These are phyloP conservation scores for Leucogyrophana mollusca DNA, from an alignment of 768 basidiomycete species.

Conservation along the genomic window DNA sequence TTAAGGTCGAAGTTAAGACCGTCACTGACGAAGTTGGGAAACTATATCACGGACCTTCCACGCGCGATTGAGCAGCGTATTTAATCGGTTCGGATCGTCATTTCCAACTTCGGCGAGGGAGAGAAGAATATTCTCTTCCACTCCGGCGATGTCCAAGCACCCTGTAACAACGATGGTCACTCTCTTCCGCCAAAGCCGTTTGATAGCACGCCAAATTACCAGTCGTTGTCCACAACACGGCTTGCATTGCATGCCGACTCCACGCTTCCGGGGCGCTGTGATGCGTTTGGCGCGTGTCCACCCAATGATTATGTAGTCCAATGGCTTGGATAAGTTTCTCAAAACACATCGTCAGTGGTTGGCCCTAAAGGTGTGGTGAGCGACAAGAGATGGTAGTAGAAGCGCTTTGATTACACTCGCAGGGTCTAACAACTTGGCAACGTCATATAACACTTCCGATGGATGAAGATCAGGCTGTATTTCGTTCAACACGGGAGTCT, in stretches of 20 bases:
- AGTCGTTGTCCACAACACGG: slow-evolving; percentile 66
- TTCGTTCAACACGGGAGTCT: slow-evolving; percentile 61
- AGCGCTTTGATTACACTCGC: slow-evolving; percentile 44
- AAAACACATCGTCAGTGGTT: slow-evolving; percentile 69
- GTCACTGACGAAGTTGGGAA: slow-evolving; percentile 7
- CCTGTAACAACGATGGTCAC: slow-evolving; percentile 41
- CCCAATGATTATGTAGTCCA: slow-evolving; percentile 71
- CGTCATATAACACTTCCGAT: slow-evolving; percentile 73
- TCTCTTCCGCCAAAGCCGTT: not conserved
- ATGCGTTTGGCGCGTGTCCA: slow-evolving; percentile 51
- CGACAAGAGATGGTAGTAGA: slow-evolving; percentile 1
- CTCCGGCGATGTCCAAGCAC: slow-evolving; percentile 57
- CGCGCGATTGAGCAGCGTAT: slow-evolving; percentile 62
- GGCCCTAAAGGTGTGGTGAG: slow-evolving; percentile 43
- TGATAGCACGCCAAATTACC: slow-evolving; percentile 44
- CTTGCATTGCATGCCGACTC: slow-evolving; percentile 72
- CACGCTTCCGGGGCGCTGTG: slow-evolving; percentile 62
- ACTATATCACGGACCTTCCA: slow-evolving; percentile 48
- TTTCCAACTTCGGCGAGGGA: slow-evolving; percentile 60
- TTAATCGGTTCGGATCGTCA: slow-evolving; percentile 61
- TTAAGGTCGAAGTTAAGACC: slow-evolving; percentile 9
- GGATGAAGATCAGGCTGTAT: slow-evolving; percentile 77
- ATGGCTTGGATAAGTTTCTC: slow-evolving; percentile 64
- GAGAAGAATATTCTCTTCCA: slow-evolving; percentile 70
- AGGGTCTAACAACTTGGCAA: slow-evolving; percentile 71